These are phyloP conservation scores for Coccinonectria pachysandricola DNA, from an alignment of 2,329 filamentous ascomycete genomes.

Conservation along the genomic window DNA sequence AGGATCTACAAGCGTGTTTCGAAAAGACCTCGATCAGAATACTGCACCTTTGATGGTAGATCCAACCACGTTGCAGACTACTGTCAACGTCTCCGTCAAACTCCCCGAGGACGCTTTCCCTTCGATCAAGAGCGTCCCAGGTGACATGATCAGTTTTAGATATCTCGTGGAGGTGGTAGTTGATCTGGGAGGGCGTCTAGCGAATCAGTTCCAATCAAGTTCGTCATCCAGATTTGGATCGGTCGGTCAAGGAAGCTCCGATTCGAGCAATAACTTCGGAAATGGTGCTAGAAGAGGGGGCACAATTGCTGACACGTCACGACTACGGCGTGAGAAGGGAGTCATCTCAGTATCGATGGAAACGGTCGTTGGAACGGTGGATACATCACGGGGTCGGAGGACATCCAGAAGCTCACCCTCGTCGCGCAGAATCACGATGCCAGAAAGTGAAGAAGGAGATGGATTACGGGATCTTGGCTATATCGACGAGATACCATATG, in stretches of 20 bases:
- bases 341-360: slow-evolving; percentile 85
- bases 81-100: slow-evolving; percentile 72
- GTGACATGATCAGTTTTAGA: slow-evolving; percentile 88
- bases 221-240: slow-evolving; percentile 32
- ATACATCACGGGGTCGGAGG: slow-evolving; percentile 44
- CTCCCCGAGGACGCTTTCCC: slow-evolving; percentile 88
- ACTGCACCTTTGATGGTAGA: slow-evolving; percentile 85
- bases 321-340: slow-evolving; percentile 77
- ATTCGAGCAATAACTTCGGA: too few relatives aligned
- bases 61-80: slow-evolving; percentile 64
- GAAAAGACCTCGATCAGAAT: slow-evolving; percentile 85
- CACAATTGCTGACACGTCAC: slow-evolving; percentile 78
- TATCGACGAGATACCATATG: slow-evolving; percentile 13
- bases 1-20: slow-evolving; percentile 82
- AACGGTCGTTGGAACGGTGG: slow-evolving; percentile 74
- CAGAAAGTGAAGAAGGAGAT: slow-evolving; percentile 24
- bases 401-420: slow-evolving; percentile 14
- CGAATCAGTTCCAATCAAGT: slow-evolving; percentile 58
- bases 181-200: slow-evolving; percentile 79
- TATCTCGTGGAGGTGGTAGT: slow-evolving; percentile 91
- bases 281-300: slow-evolving; percentile 30
- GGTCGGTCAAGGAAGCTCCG: slow-evolving; percentile 17
- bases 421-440: slow-evolving; percentile 18
- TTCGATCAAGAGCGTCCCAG: slow-evolving; percentile 80
- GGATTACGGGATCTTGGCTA: slow-evolving; percentile 16